Conservation (phyloP, 257 asterid species). For the Rehmannia glutinosa region DNA sequence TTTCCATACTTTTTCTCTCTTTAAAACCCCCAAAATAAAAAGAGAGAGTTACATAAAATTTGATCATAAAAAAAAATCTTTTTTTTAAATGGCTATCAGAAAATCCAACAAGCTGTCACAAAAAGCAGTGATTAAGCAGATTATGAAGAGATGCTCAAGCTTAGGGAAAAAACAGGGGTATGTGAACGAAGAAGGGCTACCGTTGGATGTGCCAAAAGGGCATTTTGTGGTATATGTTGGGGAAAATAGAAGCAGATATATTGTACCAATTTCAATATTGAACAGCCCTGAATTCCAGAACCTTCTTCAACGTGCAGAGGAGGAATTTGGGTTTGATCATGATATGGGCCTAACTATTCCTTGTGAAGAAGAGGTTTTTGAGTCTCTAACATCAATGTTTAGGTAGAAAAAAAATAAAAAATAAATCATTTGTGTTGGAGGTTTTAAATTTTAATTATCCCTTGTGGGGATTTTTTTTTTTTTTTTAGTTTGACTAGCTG, state of each 20-base stretch:
- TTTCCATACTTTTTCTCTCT: background rate
- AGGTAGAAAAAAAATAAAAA: conserved; percentile 17
- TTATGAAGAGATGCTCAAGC: conserved; percentile 48
- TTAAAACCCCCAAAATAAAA: background rate
- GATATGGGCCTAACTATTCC: conserved; percentile 58
- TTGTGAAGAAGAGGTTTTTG: conserved; percentile 41
- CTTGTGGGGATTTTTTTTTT: background rate
- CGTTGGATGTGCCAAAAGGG: conserved; percentile 52
- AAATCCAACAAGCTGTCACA: conserved; percentile 44
- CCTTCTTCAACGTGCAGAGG: conserved; percentile 48
- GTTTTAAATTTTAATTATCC: background rate
- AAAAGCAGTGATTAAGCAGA: conserved; percentile 44
- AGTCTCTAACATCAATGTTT: conserved; percentile 37
- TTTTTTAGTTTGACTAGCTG: conserved; percentile 8
- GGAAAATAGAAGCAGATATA: conserved; percentile 34
- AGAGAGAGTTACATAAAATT: background rate
- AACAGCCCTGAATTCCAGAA: conserved; percentile 31
- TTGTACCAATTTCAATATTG: conserved; percentile 43
- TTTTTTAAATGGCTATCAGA: conserved; percentile 34
- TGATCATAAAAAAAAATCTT: background rate
- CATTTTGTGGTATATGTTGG: conserved; percentile 61
- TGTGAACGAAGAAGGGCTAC: conserved; percentile 32
- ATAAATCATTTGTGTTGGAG: background rate
- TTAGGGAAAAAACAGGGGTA: conserved; percentile 30
- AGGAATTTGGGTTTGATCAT: conserved; percentile 59